These are phyloP conservation scores for Globisporangium middletonii DNA, from an alignment of 352 stramenopile species.

Conservation along the genomic window DNA sequence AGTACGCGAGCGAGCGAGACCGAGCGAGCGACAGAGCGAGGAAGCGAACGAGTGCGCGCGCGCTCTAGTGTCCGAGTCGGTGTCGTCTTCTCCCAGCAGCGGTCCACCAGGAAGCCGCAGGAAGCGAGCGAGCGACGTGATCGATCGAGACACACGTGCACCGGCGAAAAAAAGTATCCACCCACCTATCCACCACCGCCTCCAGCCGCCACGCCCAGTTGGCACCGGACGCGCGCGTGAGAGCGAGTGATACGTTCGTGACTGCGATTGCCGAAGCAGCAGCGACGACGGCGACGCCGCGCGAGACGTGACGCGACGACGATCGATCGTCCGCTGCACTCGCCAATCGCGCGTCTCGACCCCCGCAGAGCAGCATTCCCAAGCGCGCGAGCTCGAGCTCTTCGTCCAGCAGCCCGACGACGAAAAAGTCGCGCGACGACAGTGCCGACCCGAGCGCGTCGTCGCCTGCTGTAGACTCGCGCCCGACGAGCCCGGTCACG, in stretches of 20 bases:
- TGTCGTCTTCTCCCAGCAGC: too few relatives aligned
- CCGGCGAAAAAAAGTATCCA: constrained; percentile 11
- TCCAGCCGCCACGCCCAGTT: constrained; percentile 6
- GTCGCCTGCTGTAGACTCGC: constrained; percentile 3
- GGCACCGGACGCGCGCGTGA: background rate
- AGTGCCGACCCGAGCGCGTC: constrained; percentile 2
- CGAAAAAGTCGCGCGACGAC: constrained; percentile 14
- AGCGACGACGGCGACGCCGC: constrained; percentile 12
- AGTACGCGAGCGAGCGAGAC: background rate
- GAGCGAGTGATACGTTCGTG: constrained; percentile 13
- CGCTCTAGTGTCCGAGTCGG: too few relatives aligned
- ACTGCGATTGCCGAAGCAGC: constrained; percentile 10
- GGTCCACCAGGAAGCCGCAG: too few relatives aligned
- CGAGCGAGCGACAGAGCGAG: too few relatives aligned
- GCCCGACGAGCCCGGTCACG: constrained; percentile 8
- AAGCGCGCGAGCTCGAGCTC: constrained; percentile 14
- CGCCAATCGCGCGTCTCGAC: constrained; percentile 6
- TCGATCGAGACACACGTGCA: background rate
- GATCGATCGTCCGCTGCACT: constrained; percentile 9
- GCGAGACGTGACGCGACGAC: constrained; percentile 13
- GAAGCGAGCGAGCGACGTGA: too few relatives aligned
- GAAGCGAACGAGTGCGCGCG: too few relatives aligned
- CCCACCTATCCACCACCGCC: background rate
- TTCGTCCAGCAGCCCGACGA: constrained; percentile 14
- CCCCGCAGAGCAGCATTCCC: constrained; percentile 14